These are phyloP conservation scores for Saccharomyces hybrid DNA, from an alignment of 1,139 yeast genomes.

Conservation along the genomic window DNA sequence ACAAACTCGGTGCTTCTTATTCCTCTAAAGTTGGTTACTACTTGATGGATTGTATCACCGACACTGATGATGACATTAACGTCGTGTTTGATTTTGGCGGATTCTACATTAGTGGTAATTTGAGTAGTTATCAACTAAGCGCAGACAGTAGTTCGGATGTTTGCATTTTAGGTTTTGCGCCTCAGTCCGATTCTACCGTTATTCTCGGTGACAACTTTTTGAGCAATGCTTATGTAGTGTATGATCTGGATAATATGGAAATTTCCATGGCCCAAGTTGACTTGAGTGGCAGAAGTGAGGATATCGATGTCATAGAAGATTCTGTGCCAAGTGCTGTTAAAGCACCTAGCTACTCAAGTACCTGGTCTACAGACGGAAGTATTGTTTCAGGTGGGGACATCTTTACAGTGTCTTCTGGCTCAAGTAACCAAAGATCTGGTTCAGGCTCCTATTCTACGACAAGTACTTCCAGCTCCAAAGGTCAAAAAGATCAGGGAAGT, in stretches of 20 bases:
- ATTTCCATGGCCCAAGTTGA: slow-evolving; percentile 62
- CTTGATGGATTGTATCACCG: slow-evolving; percentile 15
- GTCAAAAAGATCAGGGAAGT: background rate
- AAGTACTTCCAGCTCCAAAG: background rate
- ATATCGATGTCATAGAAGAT: slow-evolving; percentile 38
- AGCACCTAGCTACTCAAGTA: slow-evolving; percentile 36
- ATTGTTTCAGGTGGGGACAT: slow-evolving; percentile 1
- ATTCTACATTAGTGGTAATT: slow-evolving; percentile 40
- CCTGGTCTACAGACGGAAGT: slow-evolving; percentile 25
- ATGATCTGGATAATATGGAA: slow-evolving; percentile 58
- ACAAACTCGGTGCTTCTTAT: slow-evolving; percentile 35
- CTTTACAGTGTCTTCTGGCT: background rate
- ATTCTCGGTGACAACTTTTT: slow-evolving; percentile 68
- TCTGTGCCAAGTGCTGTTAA: slow-evolving; percentile 41
- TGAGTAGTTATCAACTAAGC: slow-evolving; percentile 34
- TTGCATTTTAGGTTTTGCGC: slow-evolving; percentile 34
- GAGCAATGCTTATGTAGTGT: slow-evolving; percentile 67
- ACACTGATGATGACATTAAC: slow-evolving; percentile 16
- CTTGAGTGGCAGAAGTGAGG: slow-evolving; percentile 31
- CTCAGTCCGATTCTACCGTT: slow-evolving; percentile 28
- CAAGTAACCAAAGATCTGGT: background rate
- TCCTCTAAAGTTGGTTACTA: slow-evolving; percentile 32
- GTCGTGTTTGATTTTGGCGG: slow-evolving; percentile 48
- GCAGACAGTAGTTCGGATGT: slow-evolving; percentile 8
- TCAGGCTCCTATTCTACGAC: background rate